Evolutionary conservation across 192 early-diverging fungal species (phyloP).

Genomic region (Kappamyces sp.): DNA sequence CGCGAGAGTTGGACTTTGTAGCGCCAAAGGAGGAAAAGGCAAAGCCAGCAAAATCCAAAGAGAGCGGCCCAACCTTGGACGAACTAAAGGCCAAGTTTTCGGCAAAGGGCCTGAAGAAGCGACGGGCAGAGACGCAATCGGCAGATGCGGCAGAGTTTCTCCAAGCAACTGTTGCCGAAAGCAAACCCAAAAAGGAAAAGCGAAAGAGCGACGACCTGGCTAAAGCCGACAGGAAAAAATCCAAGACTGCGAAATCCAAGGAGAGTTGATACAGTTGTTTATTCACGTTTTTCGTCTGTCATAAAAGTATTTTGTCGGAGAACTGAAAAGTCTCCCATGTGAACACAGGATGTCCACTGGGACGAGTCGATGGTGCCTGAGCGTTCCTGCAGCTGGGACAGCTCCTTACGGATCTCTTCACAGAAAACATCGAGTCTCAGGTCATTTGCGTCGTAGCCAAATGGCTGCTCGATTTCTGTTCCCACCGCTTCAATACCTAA

Average conservation of each 20-base stretch:
- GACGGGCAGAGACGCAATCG: not conserved
- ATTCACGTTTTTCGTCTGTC: not conserved
- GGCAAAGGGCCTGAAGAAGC: constrained; percentile 20
- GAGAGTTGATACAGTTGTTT: no score
- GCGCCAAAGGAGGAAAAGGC: constrained; percentile 60
- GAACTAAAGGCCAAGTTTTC: constrained; percentile 37
- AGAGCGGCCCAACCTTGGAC: constrained; percentile 22
- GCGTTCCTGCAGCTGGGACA: constrained; percentile 3
- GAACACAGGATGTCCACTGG: constrained; percentile 16
- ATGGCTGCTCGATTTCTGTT: constrained; percentile 81
- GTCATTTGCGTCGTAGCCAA: constrained; percentile 49
- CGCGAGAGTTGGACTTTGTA: constrained; percentile 75
- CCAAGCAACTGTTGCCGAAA: not conserved
- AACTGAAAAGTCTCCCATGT: constrained; percentile 28
- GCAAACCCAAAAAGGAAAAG: not conserved
- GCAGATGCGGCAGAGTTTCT: not conserved
- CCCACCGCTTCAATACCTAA: constrained; percentile 73
- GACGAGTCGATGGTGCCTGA: not conserved
- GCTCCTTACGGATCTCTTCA: constrained; percentile 7
- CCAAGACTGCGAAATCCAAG: no score
- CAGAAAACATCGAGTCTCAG: constrained; percentile 23
- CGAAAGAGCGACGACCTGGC: constrained; percentile 2
- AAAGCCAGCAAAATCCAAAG: not conserved
- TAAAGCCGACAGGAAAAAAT: not conserved
- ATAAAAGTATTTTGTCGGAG: not conserved